Percentiles rank a stretch among this genome's conserved stretches.
Conservation (phyloP, 805 yeast genomes). For the Metschnikowia orientalis region DNA sequence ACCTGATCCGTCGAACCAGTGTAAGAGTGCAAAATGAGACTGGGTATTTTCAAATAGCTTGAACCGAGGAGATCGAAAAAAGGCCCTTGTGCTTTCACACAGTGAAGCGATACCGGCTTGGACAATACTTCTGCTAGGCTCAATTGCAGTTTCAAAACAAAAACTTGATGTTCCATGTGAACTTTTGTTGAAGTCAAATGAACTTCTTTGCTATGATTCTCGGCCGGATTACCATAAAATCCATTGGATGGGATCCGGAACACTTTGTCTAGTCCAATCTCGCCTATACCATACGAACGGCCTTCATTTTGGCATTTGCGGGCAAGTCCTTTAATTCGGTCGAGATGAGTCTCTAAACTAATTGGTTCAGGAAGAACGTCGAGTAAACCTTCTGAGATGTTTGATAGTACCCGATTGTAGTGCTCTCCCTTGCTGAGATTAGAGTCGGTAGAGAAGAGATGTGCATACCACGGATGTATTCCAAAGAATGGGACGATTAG, state of each 20-base stretch:
- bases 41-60: slow-evolving; percentile 23
- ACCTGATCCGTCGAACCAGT: slow-evolving; percentile 78
- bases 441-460: slow-evolving; percentile 43
- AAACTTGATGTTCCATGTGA: slow-evolving; percentile 59
- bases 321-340: slow-evolving; percentile 24
- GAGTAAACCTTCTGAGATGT: slow-evolving; percentile 39
- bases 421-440: slow-evolving; percentile 44
- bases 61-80: slow-evolving; percentile 38
- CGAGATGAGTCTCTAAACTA: slow-evolving; percentile 32
- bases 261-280: slow-evolving; percentile 81
- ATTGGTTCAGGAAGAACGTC: slow-evolving; percentile 60
- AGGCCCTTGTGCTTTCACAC: slow-evolving; percentile 74
- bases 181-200: slow-evolving; percentile 48
- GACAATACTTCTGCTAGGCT: slow-evolving; percentile 46
- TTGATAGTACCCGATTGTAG: slow-evolving; percentile 49
- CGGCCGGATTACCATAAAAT: slow-evolving; percentile 38
- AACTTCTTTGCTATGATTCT: slow-evolving; percentile 17
- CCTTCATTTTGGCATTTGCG: slow-evolving; percentile 11
- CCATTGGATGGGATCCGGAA: slow-evolving; percentile 66
- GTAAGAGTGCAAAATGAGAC: slow-evolving; percentile 75
- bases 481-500: slow-evolving; percentile 54
- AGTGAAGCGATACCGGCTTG: slow-evolving; percentile 70
- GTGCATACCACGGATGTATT: slow-evolving; percentile 90
- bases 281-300: slow-evolving; percentile 58
- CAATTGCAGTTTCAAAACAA: slow-evolving; percentile 48